Evolutionary conservation across 768 basidiomycete species (phyloP).

Genomic region (Pholiota conissans): DNA sequence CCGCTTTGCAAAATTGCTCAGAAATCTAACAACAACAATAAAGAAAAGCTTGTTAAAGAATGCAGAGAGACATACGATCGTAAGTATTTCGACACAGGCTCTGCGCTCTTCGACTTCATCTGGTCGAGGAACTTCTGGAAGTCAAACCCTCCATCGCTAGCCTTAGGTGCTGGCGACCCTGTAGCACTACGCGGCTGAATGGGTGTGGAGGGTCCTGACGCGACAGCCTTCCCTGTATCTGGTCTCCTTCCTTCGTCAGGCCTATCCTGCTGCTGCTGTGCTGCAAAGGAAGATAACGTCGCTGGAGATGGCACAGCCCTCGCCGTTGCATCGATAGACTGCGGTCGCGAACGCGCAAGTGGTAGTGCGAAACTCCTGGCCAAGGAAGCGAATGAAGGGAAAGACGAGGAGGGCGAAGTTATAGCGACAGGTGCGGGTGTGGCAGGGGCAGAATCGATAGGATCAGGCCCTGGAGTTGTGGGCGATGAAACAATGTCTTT

Average conservation of each 20-base stretch:
- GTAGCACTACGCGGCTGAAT: constrained; percentile 24
- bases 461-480: constrained; percentile 20
- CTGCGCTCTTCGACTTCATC: constrained; percentile 84
- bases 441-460: constrained; percentile 10
- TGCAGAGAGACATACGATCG: constrained; percentile 69
- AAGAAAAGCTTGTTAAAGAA: background rate
- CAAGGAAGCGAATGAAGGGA: constrained; percentile 65
- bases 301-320: constrained; percentile 56
- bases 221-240: constrained; percentile 18
- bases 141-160: constrained; percentile 66
- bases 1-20: constrained; percentile 91
- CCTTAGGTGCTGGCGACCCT: constrained; percentile 30
- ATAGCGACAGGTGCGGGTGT: constrained; percentile 25
- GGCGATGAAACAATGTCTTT: constrained; percentile 34
- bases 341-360: constrained; percentile 50
- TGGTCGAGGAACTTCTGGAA: constrained; percentile 95
- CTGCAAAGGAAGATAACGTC: constrained; percentile 53
- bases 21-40: constrained; percentile 58
- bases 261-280: constrained; percentile 52
- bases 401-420: constrained; percentile 41
- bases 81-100: constrained; percentile 93
- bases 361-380: constrained; percentile 59
- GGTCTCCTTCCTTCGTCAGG: constrained; percentile 9
- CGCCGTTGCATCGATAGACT: constrained; percentile 57
- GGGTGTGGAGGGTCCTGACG: constrained; percentile 21